phyloP scores from a whole-genome alignment of 257 asterid species.

The Forsythia viridissima region DNA sequence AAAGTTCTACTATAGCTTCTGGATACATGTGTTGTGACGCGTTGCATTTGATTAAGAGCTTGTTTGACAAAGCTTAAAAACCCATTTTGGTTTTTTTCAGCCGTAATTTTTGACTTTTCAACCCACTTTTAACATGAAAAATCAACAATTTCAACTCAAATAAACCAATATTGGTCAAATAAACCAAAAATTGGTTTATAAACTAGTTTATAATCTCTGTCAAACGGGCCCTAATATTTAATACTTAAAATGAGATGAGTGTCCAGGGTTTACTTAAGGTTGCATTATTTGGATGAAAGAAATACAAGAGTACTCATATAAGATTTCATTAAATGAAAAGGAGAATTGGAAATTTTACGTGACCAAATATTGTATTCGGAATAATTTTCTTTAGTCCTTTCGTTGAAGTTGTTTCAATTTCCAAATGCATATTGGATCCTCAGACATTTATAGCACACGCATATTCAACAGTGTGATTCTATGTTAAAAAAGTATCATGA shows the following conservation, averaged over 20 bases:
- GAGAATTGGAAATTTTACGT: neutral
- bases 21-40: too few relatives aligned
- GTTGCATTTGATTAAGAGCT: too few relatives aligned
- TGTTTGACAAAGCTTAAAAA: too few relatives aligned
- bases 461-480: neutral
- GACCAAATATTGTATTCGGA: neutral
- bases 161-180: too few relatives aligned
- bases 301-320: neutral
- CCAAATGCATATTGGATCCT: neutral
- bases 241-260: neutral
- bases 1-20: too few relatives aligned
- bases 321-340: neutral
- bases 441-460: neutral
- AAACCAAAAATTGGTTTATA: too few relatives aligned
- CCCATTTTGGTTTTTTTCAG: too few relatives aligned
- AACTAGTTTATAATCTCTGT: too few relatives aligned
- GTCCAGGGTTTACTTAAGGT: neutral
- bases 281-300: neutral
- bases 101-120: too few relatives aligned
- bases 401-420: neutral
- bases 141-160: too few relatives aligned
- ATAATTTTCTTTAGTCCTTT: neutral
- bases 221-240: too few relatives aligned
- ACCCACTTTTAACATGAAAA: too few relatives aligned
- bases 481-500: neutral